Evolutionary conservation across 345 rosid genomes (phyloP), one percentile per base, ranked within the genome.

Genomic region (Balakata baccata): DNA sequence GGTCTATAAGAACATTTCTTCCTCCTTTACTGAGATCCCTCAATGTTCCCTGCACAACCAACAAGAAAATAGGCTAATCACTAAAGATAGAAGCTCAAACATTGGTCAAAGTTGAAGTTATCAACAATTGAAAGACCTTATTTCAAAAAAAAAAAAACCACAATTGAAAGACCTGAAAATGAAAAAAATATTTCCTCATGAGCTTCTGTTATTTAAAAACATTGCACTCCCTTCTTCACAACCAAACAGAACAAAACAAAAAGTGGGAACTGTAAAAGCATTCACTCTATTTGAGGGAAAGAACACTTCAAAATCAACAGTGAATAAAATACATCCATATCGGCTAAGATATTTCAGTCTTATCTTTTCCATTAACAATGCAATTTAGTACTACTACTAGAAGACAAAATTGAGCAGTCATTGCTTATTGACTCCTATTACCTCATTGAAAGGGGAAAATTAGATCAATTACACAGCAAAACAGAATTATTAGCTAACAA

Each of bases 21-120:
- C 83, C 90, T 60, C 93, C 90, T 80, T 87, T 89, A 59, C 86
- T 87, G 71, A 89, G 87, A 81, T 89, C 90, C 78, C 94, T 85
- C 61, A 89, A 71, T 59, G 88, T 86, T 80, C 94, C 94, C 94
- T 89, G 87, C 76, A 70, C 11, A 78, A 47, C 60, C 63, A 78
- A 65, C 49, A 77, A 59, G 22, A 9, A 75, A 68, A 69, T 3
- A 29, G 38, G 64, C 23, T 60, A 53, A 64, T 59, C 64, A 74
- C 53, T 34, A 23, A 11, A 59, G 47, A 69, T 22, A 64, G 25
- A 50, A 57, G 50, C 14, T n/a, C 70, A 49, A 45, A 16, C 38
- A 38, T 17, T 25, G 57, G 52, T 23, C 50, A 41, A 5, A 23
- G 2, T 39, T 47, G 46, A 46, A 71, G 41, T 50, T 34, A 60